Conservation (phyloP, 1,284 basidiomycete genomes). For the Naganishia sp. region DNA sequence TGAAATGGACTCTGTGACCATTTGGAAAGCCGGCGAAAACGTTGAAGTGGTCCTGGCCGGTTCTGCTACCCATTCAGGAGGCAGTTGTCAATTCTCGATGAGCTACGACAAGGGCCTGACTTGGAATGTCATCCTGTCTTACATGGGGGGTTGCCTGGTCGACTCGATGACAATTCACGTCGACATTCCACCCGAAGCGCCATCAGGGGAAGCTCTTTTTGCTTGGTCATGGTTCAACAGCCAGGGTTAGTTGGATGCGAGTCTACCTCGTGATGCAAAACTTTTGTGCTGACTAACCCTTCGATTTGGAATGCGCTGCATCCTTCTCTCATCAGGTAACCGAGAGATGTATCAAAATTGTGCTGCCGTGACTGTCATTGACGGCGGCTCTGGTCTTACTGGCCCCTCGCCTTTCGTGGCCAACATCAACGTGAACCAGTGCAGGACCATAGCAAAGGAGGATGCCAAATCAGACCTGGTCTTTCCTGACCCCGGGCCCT, state of each 20-base stretch:
- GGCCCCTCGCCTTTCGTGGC: conserved; percentile 53
- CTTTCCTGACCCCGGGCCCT: conserved; percentile 47
- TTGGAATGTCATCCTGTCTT: conserved; percentile 50
- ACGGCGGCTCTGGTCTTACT: conserved; percentile 41
- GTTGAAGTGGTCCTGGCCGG: conserved; percentile 45
- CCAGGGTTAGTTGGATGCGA: conserved; percentile 19
- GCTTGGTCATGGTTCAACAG: conserved; percentile 56
- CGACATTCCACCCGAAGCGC: conserved; percentile 48
- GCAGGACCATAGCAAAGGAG: conserved; percentile 43
- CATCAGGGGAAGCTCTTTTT: conserved; percentile 52
- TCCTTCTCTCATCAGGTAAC: conserved; percentile 39
- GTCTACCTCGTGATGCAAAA: too few relatives aligned
- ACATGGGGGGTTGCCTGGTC: conserved; percentile 52
- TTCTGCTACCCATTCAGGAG: conserved; percentile 52
- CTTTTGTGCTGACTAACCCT: background rate
- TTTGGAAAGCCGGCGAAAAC: conserved; percentile 40
- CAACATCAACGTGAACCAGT: conserved; percentile 49
- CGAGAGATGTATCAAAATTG: conserved; percentile 54
- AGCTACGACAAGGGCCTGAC: conserved; percentile 54
- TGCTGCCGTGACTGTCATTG: conserved; percentile 50
- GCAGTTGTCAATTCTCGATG: conserved; percentile 54
- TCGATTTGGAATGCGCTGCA: background rate
- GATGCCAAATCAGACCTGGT: conserved; percentile 37
- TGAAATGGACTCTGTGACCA: conserved; percentile 42
- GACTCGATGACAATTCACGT: conserved; percentile 41